These are phyloP conservation scores for Oryza meyeriana DNA, from an alignment of 176 grass and related monocot genomes.

Conservation along the genomic window DNA sequence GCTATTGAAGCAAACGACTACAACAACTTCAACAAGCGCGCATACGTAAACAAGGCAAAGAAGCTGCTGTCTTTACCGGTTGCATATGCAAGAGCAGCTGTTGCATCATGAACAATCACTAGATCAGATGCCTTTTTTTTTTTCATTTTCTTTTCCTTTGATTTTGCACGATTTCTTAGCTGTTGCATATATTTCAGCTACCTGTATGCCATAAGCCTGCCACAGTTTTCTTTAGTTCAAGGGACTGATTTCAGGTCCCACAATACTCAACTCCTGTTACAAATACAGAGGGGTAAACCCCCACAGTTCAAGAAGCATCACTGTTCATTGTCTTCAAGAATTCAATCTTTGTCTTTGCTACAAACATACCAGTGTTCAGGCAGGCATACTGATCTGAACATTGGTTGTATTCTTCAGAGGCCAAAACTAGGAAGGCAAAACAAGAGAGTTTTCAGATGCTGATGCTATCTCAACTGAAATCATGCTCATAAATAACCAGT, in stretches of 20 bases:
- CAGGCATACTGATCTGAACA: neutral
- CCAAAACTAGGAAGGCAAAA: neutral
- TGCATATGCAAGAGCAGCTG: slow-evolving; percentile 62
- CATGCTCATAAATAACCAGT: neutral
- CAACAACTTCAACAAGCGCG: slow-evolving; percentile 89
- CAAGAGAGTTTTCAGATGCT: neutral
- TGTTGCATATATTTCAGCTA: slow-evolving; percentile 47
- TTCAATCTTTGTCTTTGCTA: neutral
- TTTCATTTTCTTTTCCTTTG: neutral
- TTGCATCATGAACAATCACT: slow-evolving; percentile 30
- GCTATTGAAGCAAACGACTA: slow-evolving; percentile 94
- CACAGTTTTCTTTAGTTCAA: slow-evolving; percentile 3
- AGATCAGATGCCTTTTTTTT: slow-evolving; percentile 24
- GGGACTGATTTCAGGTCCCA: neutral
- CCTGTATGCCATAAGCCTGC: neutral
- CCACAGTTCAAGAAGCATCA: neutral
- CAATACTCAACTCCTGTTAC: slow-evolving; percentile 20
- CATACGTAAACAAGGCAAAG: slow-evolving; percentile 77
- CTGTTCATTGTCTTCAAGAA: neutral
- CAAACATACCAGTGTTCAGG: neutral
- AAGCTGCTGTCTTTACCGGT: slow-evolving; percentile 67
- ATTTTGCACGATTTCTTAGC: neutral
- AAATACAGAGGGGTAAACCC: neutral
- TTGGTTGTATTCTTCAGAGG: neutral
- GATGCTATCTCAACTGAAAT: neutral